These are phyloP conservation scores for Aspergillus incahuasiensis DNA, from an alignment of 495 filamentous ascomycete genomes.

Conservation along the genomic window DNA sequence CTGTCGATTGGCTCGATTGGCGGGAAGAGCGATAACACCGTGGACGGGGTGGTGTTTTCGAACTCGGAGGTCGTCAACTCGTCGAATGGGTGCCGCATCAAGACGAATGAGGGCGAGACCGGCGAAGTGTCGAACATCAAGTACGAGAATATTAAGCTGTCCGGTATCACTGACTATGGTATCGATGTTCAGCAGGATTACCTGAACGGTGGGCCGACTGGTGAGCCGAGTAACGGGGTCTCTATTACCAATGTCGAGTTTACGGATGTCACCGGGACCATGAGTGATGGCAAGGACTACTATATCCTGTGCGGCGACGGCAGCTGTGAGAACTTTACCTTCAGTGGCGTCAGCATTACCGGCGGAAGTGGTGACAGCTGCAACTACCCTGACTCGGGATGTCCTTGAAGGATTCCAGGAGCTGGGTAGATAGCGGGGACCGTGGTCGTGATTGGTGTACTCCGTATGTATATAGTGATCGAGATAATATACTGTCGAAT, in stretches of 20 bases:
- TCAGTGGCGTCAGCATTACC: slow-evolving; percentile 31
- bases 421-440: background rate
- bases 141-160: slow-evolving; percentile 40
- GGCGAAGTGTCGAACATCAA: slow-evolving; percentile 37
- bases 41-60: slow-evolving; percentile 37
- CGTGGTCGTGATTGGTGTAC: background rate
- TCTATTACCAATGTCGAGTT: slow-evolving; percentile 36
- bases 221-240: slow-evolving; percentile 41
- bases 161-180: slow-evolving; percentile 41
- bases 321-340: slow-evolving; percentile 40
- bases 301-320: slow-evolving; percentile 48
- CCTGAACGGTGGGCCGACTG: slow-evolving; percentile 44
- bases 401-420: slow-evolving; percentile 11
- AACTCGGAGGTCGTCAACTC: slow-evolving; percentile 27
- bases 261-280: slow-evolving; percentile 17
- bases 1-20: slow-evolving; percentile 46
- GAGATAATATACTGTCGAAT: too few relatives aligned
- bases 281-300: slow-evolving; percentile 31
- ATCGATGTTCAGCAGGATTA: slow-evolving; percentile 48
- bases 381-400: slow-evolving; percentile 31
- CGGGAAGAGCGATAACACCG: slow-evolving; percentile 45
- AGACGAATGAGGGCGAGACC: slow-evolving; percentile 41
- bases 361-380: slow-evolving; percentile 38
- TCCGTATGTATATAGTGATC: too few relatives aligned
- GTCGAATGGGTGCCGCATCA: slow-evolving; percentile 43